These are phyloP conservation scores for Phoma sp. DNA, from an alignment of 2,329 filamentous ascomycete genomes.

Conservation along the genomic window DNA sequence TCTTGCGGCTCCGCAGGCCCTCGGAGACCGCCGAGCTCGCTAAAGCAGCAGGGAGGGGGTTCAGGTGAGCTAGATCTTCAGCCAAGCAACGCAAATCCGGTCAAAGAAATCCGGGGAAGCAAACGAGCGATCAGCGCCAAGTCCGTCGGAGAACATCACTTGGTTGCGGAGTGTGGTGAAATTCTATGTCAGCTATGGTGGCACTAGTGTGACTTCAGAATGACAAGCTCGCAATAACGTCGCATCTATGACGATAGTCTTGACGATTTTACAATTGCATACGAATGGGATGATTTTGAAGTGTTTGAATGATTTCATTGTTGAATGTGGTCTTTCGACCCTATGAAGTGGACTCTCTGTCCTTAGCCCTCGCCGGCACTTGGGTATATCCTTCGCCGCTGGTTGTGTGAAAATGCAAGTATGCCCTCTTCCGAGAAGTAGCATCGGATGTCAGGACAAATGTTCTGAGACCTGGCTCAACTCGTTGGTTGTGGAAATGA, in stretches of 20 bases:
- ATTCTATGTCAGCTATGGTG: too few relatives aligned
- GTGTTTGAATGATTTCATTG: conserved; percentile 13
- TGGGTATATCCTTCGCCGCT: conserved; percentile 47
- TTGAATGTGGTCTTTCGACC: conserved; percentile 12
- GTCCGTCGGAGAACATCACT: conserved; percentile 17
- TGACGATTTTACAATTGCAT: neutral
- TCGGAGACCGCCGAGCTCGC: conserved; percentile 16
- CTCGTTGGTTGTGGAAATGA: conserved; percentile 43
- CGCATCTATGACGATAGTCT: neutral
- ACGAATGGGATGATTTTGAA: neutral
- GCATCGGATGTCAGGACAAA: conserved; percentile 18
- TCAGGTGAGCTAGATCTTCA: conserved; percentile 3
- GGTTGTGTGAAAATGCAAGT: conserved; percentile 36
- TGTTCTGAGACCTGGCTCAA: conserved; percentile 18
- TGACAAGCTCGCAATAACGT: too few relatives aligned
- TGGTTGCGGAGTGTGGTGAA: neutral
- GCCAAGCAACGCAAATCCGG: conserved; percentile 16
- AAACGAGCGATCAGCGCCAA: conserved; percentile 6
- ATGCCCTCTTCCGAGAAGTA: conserved; percentile 39
- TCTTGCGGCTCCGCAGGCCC: neutral
- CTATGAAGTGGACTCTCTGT: conserved; percentile 19
- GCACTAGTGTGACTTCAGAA: too few relatives aligned
- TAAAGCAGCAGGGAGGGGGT: conserved; percentile 3
- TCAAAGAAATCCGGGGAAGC: conserved; percentile 16
- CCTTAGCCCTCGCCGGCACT: conserved; percentile 41